Conservation (phyloP, 306 rosid species). For the Pueraria montana region DNA sequence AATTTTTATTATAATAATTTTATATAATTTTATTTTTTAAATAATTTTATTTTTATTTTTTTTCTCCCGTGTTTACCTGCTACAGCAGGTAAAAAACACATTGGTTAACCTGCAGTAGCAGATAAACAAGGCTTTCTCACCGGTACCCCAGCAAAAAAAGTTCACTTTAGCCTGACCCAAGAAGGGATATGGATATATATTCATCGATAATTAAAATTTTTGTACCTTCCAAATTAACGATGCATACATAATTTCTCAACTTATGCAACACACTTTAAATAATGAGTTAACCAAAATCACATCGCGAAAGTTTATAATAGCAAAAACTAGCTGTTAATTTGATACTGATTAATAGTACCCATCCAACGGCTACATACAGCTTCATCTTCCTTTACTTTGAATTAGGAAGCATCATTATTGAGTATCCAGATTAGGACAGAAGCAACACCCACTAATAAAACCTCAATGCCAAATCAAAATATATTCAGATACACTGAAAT, state of each 20-base stretch:
- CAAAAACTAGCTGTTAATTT: background rate
- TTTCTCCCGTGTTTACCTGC: no score
- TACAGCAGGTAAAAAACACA: no score
- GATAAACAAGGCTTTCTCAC: no score
- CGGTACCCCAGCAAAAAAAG: no score
- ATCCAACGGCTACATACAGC: background rate
- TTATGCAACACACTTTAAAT: background rate
- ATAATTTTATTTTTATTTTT: no score
- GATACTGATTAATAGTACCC: background rate
- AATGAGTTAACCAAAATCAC: background rate
- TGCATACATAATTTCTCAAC: background rate
- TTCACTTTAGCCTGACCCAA: no score
- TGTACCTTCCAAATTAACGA: background rate
- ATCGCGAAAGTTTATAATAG: background rate
- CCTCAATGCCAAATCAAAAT: constrained; percentile 34
- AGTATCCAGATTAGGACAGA: background rate
- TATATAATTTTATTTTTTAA: no score
- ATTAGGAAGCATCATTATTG: background rate
- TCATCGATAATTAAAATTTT: no score
- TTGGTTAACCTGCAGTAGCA: no score
- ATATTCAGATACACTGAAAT: constrained; percentile 17
- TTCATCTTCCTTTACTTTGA: background rate
- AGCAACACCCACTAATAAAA: background rate
- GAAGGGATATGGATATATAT: no score
- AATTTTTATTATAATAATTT: no score